Evolutionary conservation across 2,329 filamentous ascomycete species (phyloP), one percentile per base, ranked within the genome.

Genomic region (Oidium heveae): DNA sequence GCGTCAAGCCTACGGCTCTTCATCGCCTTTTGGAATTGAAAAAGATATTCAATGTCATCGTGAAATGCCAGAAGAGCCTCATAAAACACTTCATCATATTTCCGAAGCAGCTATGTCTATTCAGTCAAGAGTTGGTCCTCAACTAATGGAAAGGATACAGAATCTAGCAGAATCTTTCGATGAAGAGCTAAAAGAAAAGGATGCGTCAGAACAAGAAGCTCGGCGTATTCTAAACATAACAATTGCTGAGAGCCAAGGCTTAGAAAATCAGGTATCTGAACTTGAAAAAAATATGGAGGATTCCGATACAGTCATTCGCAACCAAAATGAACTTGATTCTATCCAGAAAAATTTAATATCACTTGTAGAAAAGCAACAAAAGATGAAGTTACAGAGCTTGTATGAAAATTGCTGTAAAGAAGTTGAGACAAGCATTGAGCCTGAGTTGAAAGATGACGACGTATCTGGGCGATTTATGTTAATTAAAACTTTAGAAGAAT

Each of bases 171-270:
- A 73, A 55, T 79, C 73, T 55, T 86, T 86, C 62, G 85, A 91
- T 56, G 76, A 80, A 32, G 83, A 89, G 64, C 76, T 85, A 61
- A 74, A 75, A 54, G 82, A 87, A 59, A 86, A 85, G 63, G 78
- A 86, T 54, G 72, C 75, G 18, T 78, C 78, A 2, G 80, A 84
- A 62, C 74, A 74, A 28, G 83, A 84, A 63, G 80, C 80, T 2
- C 76, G 76, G 52, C 72, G 77, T 16, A 76, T 81, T 55, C 71
- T 86, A 16, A 71, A 72, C 57, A 81, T 80, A 59, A 80, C 82
- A 0, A 76, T 83, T 58, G 72, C 75, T 34, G 84, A 89, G 63
- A 71, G 86, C 4, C 73, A 75, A 47, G 68, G 70, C 0, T 69
- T 82, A 16, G 74, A 73, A 13, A 73, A 77, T 56, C 74, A 80